Base-by-base conservation (phyloP, 2,329 filamentous ascomycete species). In the Akanthomyces lecanii region DNA sequence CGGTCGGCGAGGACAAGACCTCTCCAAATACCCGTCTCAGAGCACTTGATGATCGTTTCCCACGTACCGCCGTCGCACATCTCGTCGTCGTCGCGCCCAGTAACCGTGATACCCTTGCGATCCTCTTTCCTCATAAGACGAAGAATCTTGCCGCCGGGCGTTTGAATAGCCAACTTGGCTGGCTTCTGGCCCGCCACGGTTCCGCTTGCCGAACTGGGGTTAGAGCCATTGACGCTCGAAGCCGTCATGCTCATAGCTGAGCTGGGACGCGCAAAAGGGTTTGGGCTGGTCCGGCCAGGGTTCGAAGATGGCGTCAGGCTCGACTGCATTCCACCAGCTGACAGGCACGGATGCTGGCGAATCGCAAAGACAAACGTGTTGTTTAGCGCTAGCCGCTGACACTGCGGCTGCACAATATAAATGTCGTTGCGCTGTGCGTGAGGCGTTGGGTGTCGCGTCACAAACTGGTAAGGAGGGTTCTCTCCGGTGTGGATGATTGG, bases 301-400 rank as follows among this genome's bases (percentile, higher is more conserved):
- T 82, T 81, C 54, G 78, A 80, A 6, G 79, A 75, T 5, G 81
- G 78, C 11, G 79, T 79, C 65, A 81, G 71, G 1, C 70, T 70
- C 30, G 75, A 78, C 33, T 72, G 70, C 3, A 68, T 60, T 7
- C 70, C 73, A 48, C 66, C 71, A 0, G 71, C 67, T 0, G 75
- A 65, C 0, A 91, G 89, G 73, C 79, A 82, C 0, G 93, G 91
- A 72, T 99, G 93, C 72, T 99, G 95, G 52, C 95, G 90, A 65
- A 99, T 90, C 60, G 90, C 90, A 75, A 99, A 99, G 33, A 99
- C 94, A 72, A 97, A 99, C 0, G 95, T 99, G 73, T 99, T 98
- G 79, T 98, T 97, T 62, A 96, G 82, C 1, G 92, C 93, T 33
- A 99, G 81, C 30, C 88, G 86, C 67, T 89, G 85, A 74, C 95